Evolutionary conservation across 208 protist species (phyloP), one percentile per base, ranked within the genome.

Genomic region (Crithidia mellificae): DNA sequence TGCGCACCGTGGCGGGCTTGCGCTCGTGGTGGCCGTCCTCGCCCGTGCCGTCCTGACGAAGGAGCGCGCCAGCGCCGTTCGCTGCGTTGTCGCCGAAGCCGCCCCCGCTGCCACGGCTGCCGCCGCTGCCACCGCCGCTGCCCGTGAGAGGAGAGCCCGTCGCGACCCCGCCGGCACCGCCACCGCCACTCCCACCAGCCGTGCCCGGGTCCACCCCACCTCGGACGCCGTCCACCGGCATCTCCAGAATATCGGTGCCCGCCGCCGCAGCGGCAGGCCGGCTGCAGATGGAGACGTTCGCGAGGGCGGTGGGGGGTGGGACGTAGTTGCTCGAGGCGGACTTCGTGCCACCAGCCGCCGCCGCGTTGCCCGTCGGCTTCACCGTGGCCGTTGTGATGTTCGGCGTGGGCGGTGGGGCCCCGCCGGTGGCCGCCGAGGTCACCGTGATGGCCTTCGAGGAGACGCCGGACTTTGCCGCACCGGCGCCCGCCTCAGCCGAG

Each of bases 211-310:
- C 66, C 24, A 55, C 54, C 7, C 53, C 32, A 11, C 70, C 36
- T 15, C 43, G 44, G 29, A 4, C 38, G 0, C 15, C 49, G 17
- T 63, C 38, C 12, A 63, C 44, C 24, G 55, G 47, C 36, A 67
- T 38, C 51, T 88, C 81, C 19, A 90, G 72, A 59, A 83, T 77
- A 61, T 91, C 84, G 3, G 79, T 86, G 22, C 85, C 88, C 1
- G 74, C 56, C 5, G 80, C 78, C 29, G 84, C 78, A 0, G 81
- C 79, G 12, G 84, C 84, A 2, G 82, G 84, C 14, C 77, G 81
- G 41, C 77, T 94, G 74, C 89, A 92, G 49, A 88, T 72, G 11
- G 80, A 90, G 1, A 92, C 80, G 63, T 92, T 84, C 15, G 86
- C 84, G 22, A 90, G 64, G 11, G 74, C 70, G 14, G 68, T 81